Evolutionary conservation across 2,329 filamentous ascomycete species (phyloP).

Genomic region (Aspergillus udagawae): DNA sequence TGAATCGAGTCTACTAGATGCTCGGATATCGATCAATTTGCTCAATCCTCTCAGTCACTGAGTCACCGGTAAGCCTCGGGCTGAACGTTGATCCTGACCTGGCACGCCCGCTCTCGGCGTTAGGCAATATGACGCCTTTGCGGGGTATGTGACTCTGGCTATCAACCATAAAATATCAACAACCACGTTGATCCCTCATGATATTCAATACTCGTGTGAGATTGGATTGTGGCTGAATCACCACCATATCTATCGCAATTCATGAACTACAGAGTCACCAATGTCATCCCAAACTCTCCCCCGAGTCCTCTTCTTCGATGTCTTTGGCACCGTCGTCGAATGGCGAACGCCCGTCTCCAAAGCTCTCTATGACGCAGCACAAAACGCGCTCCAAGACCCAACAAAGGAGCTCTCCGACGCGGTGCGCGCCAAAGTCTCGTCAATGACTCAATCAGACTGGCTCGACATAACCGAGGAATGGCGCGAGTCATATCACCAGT

Average conservation of each 20-base stretch:
- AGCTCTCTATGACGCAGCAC: constrained; percentile 52
- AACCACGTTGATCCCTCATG: constrained; percentile 19
- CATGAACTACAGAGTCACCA: background rate
- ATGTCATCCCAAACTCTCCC: constrained; percentile 8
- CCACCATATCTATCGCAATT: no score
- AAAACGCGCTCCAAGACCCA: constrained; percentile 46
- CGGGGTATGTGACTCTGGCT: background rate
- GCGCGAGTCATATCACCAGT: constrained; percentile 60
- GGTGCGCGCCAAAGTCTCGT: constrained; percentile 47
- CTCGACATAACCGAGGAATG: constrained; percentile 64
- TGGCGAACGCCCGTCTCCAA: constrained; percentile 66
- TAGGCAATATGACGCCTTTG: background rate
- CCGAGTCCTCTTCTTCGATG: constrained; percentile 31
- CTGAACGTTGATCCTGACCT: background rate
- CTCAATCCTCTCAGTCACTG: background rate
- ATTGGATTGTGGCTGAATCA: background rate
- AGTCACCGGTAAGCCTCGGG: background rate
- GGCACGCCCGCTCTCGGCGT: background rate
- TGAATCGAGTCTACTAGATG: background rate
- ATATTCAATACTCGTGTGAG: background rate
- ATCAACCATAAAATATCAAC: background rate
- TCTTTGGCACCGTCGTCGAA: constrained; percentile 63
- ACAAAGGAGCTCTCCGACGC: constrained; percentile 43
- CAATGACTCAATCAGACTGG: constrained; percentile 59
- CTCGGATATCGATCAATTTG: background rate